Conservation (phyloP, 106 monocot species). For the Iris macrosiphon region DNA sequence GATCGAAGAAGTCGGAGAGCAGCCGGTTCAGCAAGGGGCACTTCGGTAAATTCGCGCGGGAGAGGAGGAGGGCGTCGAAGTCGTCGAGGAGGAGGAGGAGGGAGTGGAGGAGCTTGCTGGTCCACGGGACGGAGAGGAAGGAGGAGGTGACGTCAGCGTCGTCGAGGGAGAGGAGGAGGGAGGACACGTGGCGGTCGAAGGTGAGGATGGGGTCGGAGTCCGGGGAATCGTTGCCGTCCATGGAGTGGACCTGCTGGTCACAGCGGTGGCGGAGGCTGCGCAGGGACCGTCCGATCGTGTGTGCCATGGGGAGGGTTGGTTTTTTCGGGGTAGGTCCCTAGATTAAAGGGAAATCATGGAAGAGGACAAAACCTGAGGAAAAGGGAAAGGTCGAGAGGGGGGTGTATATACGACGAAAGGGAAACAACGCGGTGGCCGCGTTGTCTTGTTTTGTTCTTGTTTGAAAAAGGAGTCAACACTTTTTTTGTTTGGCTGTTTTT, state of each 20-base stretch:
- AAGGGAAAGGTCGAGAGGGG: neutral
- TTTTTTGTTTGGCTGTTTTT: no score
- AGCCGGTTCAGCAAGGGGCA: constrained; percentile 41
- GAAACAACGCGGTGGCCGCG: no score
- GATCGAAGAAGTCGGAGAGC: constrained; percentile 53
- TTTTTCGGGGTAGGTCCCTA: no score
- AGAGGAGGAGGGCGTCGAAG: constrained; percentile 47
- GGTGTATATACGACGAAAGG: no score
- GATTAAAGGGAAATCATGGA: no score
- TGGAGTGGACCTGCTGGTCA: constrained; percentile 31
- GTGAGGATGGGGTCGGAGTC: constrained; percentile 24
- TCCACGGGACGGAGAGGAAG: constrained; percentile 9
- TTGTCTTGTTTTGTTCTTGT: no score
- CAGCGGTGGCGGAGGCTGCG: constrained; percentile 37
- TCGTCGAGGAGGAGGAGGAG: constrained; percentile 38
- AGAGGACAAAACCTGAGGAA: neutral
- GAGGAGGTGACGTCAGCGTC: constrained; percentile 35
- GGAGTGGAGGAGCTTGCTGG: constrained; percentile 27
- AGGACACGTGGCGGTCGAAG: constrained; percentile 55
- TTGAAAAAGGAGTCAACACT: no score
- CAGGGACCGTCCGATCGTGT: constrained; percentile 46
- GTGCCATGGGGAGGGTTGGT: constrained; percentile 33
- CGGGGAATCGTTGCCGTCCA: constrained; percentile 8
- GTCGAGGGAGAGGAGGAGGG: neutral
- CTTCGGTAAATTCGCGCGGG: constrained; percentile 44